phyloP scores from a whole-genome alignment of 192 early-diverging fungal species.

The Phycomyces nitens region DNA sequence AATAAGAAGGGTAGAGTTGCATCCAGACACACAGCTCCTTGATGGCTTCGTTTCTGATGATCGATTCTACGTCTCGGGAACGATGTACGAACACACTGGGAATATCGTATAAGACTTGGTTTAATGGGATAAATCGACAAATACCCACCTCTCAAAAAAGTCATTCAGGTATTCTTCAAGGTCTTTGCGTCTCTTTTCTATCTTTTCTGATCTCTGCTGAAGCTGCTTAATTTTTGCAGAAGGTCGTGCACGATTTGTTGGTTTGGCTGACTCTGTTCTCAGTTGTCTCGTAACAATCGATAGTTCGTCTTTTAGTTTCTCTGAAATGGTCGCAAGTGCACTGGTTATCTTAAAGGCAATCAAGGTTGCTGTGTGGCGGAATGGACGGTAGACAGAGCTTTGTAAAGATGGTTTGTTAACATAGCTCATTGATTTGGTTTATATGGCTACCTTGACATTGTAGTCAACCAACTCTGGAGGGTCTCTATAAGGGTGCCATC shows the following conservation, averaged over 20 bases:
- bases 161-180: constrained; percentile 62
- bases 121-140: no score
- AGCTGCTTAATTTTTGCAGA: constrained; percentile 33
- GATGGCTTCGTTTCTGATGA: constrained; percentile 83
- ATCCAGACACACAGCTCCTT: constrained; percentile 81
- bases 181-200: constrained; percentile 55
- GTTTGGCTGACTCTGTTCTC: constrained; percentile 49
- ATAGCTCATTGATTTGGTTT: background rate
- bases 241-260: constrained; percentile 18
- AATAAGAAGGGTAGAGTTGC: constrained; percentile 60
- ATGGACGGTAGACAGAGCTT: constrained; percentile 79
- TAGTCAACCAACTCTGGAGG: constrained; percentile 59
- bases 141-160: constrained; percentile 70
- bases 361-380: constrained; percentile 85
- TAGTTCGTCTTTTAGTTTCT: constrained; percentile 56
- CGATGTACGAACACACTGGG: constrained; percentile 84
- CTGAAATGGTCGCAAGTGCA: constrained; percentile 64
- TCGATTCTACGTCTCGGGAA: constrained; percentile 81
- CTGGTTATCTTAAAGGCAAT: constrained; percentile 63
- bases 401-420: constrained; percentile 38
- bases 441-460: constrained; percentile 57
- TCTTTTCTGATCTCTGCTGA: constrained; percentile 37
- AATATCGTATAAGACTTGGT: background rate
- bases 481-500: constrained; percentile 58
- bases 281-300: constrained; percentile 69